phyloP scores from a whole-genome alignment of 1,284 basidiomycete genomes.

The Fomitopsis betulina region DNA sequence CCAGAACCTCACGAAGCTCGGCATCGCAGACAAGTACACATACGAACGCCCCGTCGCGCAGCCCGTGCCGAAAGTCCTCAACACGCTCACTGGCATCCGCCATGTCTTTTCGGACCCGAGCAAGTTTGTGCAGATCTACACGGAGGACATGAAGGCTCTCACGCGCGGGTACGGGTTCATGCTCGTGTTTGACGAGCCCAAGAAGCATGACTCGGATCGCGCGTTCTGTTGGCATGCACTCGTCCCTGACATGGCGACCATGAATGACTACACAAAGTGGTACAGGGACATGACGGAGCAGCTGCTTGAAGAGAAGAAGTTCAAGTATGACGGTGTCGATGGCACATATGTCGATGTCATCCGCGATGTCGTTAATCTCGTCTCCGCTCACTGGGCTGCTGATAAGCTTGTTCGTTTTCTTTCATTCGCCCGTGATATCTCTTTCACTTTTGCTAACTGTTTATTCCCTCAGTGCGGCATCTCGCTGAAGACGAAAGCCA shows the following conservation, averaged over 20 bases:
- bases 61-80: background rate
- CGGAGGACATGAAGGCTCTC: no score
- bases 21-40: background rate
- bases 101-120: background rate
- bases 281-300: slow-evolving; percentile 34
- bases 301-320: slow-evolving; percentile 36
- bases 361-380: slow-evolving; percentile 63
- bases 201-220: background rate
- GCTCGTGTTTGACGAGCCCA: background rate
- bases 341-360: slow-evolving; percentile 60
- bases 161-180: background rate
- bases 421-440: background rate
- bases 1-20: slow-evolving; percentile 21
- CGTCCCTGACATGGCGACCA: background rate
- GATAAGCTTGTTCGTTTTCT: slow-evolving; percentile 48
- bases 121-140: background rate
- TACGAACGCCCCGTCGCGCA: background rate
- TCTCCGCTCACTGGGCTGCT: slow-evolving; percentile 55
- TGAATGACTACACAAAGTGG: slow-evolving; percentile 23
- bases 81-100: background rate
- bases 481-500: slow-evolving; percentile 51
- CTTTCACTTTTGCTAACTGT: background rate
- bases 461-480: slow-evolving; percentile 43
- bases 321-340: slow-evolving; percentile 28
- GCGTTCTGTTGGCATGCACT: background rate